A percentile compares a stretch with the other conserved stretches of the same genome.
Evolutionary conservation across 163 green algal species (phyloP).

Genomic region (Picocystis sp.): DNA sequence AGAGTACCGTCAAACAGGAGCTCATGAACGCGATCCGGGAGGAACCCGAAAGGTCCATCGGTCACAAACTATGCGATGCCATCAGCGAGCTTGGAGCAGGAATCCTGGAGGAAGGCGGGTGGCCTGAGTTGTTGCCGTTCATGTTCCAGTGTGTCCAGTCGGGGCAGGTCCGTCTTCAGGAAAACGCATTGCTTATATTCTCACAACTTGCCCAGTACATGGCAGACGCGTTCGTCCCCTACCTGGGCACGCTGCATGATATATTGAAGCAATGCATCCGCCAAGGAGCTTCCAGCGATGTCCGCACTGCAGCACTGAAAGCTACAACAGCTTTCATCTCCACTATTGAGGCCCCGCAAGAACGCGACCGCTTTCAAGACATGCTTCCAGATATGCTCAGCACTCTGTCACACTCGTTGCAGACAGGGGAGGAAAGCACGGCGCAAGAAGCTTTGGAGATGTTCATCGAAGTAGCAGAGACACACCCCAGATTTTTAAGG

Average conservation of each 20-base stretch:
- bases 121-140: conserved; percentile 84
- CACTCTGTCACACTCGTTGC: conserved; percentile 33
- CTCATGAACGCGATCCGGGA: conserved; percentile 60
- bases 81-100: conserved; percentile 67
- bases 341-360: conserved; percentile 38
- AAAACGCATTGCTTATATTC: conserved; percentile 64
- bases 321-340: conserved; percentile 62
- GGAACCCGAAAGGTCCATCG: conserved; percentile 47
- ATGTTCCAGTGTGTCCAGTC: conserved; percentile 60
- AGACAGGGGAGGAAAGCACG: conserved; percentile 40
- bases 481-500: conserved; percentile 76
- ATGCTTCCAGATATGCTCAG: conserved; percentile 26
- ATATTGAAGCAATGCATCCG: conserved; percentile 23
- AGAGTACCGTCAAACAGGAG: conserved; percentile 58
- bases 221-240: conserved; percentile 37
- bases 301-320: conserved; percentile 50
- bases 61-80: conserved; percentile 51
- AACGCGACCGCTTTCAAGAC: conserved; percentile 62
- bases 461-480: conserved; percentile 82
- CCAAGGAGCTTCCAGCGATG: conserved; percentile 5
- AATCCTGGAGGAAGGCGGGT: conserved; percentile 39
- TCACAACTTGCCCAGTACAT: conserved; percentile 52
- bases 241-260: conserved; percentile 41
- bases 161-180: conserved; percentile 27
- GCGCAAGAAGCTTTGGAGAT: conserved; percentile 77